Evolutionary conservation across 495 filamentous ascomycete genomes (phyloP), one percentile per base, ranked within the genome.

Genomic region (Glonium stellatum): DNA sequence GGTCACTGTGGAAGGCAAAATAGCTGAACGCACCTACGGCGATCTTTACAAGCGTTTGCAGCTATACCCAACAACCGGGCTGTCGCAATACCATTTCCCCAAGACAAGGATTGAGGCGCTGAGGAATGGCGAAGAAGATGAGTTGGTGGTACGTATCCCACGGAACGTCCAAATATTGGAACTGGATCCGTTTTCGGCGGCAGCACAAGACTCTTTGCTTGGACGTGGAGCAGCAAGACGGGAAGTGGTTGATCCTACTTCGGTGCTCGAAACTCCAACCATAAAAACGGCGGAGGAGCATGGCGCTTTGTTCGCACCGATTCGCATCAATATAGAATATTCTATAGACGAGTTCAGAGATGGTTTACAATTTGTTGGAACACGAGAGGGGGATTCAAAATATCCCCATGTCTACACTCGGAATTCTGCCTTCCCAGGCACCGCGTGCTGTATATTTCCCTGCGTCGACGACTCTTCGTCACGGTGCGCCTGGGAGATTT

Each of bases 321-420:
- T 90, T 22, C 78, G 69, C 18, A 69, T 89, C 19, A 70, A 73
- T 42, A 87, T 97, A 59, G 86, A 92, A 55, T 99, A 93, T 67
- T 72, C 76, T 13, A 79, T 89, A 6, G 83, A 84, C 56, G 79
- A 80, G 42, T 82, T 90, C 59, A 79, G 87, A 34, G 93, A 97
- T 72, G 93, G 91, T 19, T 71, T 97, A 53, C 89, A 95, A 37
- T 97, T 96, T 72, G 88, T 93, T 23, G 95, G 93, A 1, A 78
- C 89, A 34, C 84, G 87, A 50, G 82, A 84, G 49, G 84, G 83
- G 15, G 92, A 97, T 67, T 69, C 73, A 50, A 80, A 91, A 61
- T 97, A 92, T 68, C 92, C 93, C 0, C 90, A 97, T 71, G 86
- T 87, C 0, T 99, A 92, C 70, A 92, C 95, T 0, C 89, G 85